Evolutionary conservation across 306 rosid species (phyloP).

Genomic region (Citrullus amarus): DNA sequence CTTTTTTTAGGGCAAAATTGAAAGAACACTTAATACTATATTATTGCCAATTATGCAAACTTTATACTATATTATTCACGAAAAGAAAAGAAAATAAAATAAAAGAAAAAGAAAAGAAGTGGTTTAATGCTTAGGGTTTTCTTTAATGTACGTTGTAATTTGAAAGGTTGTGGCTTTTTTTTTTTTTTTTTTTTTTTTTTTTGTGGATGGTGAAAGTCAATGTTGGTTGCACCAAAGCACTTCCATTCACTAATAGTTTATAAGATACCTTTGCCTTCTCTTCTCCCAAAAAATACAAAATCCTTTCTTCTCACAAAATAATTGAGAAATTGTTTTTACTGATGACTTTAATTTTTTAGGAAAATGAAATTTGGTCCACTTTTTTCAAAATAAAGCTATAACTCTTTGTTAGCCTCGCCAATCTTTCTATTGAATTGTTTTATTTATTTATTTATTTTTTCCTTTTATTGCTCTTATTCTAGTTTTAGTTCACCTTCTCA

Average conservation of each 20-base stretch:
- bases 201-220: neutral
- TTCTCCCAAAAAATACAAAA: neutral
- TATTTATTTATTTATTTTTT: too few species aligned
- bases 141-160: neutral
- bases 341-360: too few species aligned
- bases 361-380: too few species aligned
- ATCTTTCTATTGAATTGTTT: too few species aligned
- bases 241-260: neutral
- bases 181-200: too few species aligned
- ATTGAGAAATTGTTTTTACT: too few species aligned
- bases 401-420: too few species aligned
- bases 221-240: slow-evolving; percentile 7
- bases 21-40: neutral
- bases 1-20: neutral
- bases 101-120: neutral
- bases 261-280: neutral
- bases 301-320: neutral
- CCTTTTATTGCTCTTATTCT: too few species aligned
- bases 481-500: too few species aligned
- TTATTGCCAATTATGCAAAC: neutral
- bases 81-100: neutral
- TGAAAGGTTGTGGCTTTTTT: neutral
- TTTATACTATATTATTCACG: neutral
- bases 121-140: neutral
- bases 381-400: too few species aligned